These are phyloP conservation scores for Chaetomiaceae sp. DNA, from an alignment of 2,329 filamentous ascomycete genomes.

Conservation along the genomic window DNA sequence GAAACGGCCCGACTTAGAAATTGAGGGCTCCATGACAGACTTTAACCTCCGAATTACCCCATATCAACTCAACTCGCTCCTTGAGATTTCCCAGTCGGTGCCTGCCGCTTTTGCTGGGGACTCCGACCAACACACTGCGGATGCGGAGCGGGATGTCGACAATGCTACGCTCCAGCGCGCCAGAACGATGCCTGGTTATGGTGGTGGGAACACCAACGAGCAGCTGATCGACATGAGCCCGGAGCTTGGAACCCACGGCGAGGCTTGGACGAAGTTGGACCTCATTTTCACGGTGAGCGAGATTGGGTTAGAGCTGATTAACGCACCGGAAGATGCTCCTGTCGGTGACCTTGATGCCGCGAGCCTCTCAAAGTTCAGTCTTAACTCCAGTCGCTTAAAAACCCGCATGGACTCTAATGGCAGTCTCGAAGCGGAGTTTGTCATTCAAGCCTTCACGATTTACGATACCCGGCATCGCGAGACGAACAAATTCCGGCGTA, in stretches of 20 bases:
- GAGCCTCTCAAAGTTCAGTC: slow-evolving; percentile 87
- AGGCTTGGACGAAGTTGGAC: slow-evolving; percentile 90
- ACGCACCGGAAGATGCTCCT: slow-evolving; percentile 69
- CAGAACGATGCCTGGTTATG: slow-evolving; percentile 40
- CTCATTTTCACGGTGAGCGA: slow-evolving; percentile 85
- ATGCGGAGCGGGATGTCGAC: slow-evolving; percentile 71
- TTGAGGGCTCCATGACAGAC: slow-evolving; percentile 88
- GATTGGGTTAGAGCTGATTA: slow-evolving; percentile 81
- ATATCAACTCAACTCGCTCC: slow-evolving; percentile 81
- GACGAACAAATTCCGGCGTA: slow-evolving; percentile 93
- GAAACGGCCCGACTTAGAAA: slow-evolving; percentile 83
- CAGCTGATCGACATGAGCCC: slow-evolving; percentile 56
- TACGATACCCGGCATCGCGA: slow-evolving; percentile 84
- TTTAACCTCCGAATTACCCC: slow-evolving; percentile 88
- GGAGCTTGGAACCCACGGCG: slow-evolving; percentile 63
- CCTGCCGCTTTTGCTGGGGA: slow-evolving; percentile 82
- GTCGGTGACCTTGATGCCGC: slow-evolving; percentile 73
- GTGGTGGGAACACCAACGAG: slow-evolving; percentile 35
- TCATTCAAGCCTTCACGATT: slow-evolving; percentile 93
- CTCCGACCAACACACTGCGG: slow-evolving; percentile 63
- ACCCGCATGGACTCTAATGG: slow-evolving; percentile 88
- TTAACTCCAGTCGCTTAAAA: slow-evolving; percentile 90
- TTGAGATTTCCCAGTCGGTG: slow-evolving; percentile 83
- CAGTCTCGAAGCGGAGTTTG: slow-evolving; percentile 84
- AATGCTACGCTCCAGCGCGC: slow-evolving; percentile 48